Percentiles rank a stretch among this genome's conserved stretches.
Conservation (phyloP, 2,329 filamentous ascomycete genomes). For the Fusarium stilboides region DNA sequence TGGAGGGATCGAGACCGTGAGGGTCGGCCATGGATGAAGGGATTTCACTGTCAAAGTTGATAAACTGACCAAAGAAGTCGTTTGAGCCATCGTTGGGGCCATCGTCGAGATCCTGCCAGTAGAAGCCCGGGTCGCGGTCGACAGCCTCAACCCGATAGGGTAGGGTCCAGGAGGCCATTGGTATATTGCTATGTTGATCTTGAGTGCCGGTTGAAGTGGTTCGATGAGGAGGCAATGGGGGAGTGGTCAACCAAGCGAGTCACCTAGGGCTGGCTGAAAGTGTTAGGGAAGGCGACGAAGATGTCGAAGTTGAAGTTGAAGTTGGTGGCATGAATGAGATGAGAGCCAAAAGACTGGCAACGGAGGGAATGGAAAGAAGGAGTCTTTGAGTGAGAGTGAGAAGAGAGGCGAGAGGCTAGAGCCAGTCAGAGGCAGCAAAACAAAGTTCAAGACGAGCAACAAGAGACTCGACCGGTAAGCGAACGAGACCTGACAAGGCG, state of each 20-base stretch:
- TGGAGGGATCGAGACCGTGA: constrained; percentile 41
- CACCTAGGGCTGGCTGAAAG: constrained; percentile 42
- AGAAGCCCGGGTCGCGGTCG: constrained; percentile 56
- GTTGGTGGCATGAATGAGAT: constrained; percentile 41
- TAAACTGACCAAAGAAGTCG: constrained; percentile 58
- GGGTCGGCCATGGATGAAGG: constrained; percentile 42
- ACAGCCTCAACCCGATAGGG: constrained; percentile 54
- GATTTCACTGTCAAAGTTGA: constrained; percentile 55
- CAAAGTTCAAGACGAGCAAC: constrained; percentile 47
- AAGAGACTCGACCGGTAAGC: constrained; percentile 43
- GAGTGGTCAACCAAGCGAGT: constrained; percentile 39
- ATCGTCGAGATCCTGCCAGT: constrained; percentile 55
- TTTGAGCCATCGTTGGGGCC: constrained; percentile 49
- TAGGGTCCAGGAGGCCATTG: constrained; percentile 57
- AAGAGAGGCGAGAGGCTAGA: constrained; percentile 41
- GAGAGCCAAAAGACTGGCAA: constrained; percentile 39
- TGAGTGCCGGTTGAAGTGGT: constrained; percentile 20
- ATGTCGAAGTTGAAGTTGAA: constrained; percentile 39
- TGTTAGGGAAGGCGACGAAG: constrained; percentile 35
- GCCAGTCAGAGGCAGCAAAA: constrained; percentile 46
- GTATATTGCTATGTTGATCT: constrained; percentile 26
- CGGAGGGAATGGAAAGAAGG: constrained; percentile 41
- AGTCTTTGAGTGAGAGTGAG: constrained; percentile 40
- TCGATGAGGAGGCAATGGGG: constrained; percentile 26
- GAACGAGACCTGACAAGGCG: constrained; percentile 44